Base-by-base conservation (phyloP, 768 basidiomycete genomes). In the Dacryopinax spathularia region DNA sequence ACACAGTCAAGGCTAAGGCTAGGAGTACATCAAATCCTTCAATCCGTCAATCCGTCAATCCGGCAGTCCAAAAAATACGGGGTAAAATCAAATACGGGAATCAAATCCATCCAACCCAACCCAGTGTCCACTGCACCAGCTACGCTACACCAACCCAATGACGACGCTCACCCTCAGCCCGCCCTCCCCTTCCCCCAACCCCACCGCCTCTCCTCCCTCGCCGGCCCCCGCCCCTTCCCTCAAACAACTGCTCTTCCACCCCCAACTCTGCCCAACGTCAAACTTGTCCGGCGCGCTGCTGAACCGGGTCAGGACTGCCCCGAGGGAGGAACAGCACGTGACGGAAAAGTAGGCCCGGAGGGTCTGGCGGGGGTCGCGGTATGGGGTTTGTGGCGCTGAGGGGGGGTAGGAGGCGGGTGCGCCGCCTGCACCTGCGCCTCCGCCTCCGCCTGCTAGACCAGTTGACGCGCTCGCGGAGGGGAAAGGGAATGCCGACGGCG, bases 241-340 rank as follows among this genome's bases (percentile, higher is more conserved):
- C 60, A 85, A 70, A 20, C 81, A 80, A 64, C 78, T 80, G 62
- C 79, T 81, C 75, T 91, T 92, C 92, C 92, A 94, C 0, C 92
- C 93, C 93, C 91, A 95, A 66, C 88, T 90, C 77, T 93, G 90
- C 65, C 84, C 84, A 44, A 91, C 79, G 31, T 85, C 79, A 71
- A 96, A 95, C 43, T 82, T 79, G 70, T 96, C 93, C 1, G 93
- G 93, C 2, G 86, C 82, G 66, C 89, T 92, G 59, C 85, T 82
- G 72, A 95, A 95, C 36, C 85, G 79, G 61, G 89, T 92, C 70
- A 91, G 79, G 33, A 85, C 85, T 6, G 89, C 83, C 1, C 93
- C 91, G 5, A 87, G 85, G 18, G 85, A 83, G 64, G 84, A 89
- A 0, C 88, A 81, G 69, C 92, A 94, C 64, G 83, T 84, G 63